Evolutionary conservation across 1,284 basidiomycete genomes (phyloP), one percentile per base, ranked within the genome.

Genomic region (Cryptococcus sp.): DNA sequence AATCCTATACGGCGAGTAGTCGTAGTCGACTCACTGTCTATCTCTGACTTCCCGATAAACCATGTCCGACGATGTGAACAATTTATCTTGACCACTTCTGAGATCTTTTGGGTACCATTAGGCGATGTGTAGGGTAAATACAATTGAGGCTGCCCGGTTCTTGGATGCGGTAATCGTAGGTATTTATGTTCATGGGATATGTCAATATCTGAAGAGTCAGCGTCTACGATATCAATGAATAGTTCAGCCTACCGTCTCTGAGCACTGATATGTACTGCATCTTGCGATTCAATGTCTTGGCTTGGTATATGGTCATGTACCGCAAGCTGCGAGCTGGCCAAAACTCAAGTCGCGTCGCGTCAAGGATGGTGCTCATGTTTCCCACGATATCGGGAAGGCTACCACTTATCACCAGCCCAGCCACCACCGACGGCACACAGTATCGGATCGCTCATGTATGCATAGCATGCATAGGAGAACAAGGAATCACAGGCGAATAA

Each of bases 141-240:
- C 4, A 73, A 60, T 48, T 73, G 71, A 10, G 32, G 46, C 57
- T 59, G 16, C 67, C 69, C 69, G 45, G 69, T 72, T n/a, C 72
- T 61, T 11, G 72, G 69, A 51, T 73, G 72, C 1, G 72, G 70
- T 2, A 73, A 49, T 23, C 72, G 64, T 7, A 73, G 56, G 41
- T 72, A 73, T 44, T 52, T 50, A 45, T 69, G 61, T 16, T 59
- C 46, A 7, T 49, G 39, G 4, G 57, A 55, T 5, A 63, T 18
- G 34, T 65, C 59, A n/a, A 73, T 46, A 49, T 66, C 70, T 73
- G 57, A 2, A 24, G 36, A 23, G 4, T 10, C 5, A 4, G 16
- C 16, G 18, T 23, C 11, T n/a, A n/a, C 16, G 7, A 14, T 40
- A 21, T n/a, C 16, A 19, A 18, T 1, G 18, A 7, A 32, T 7